Evolutionary conservation across 768 basidiomycete genomes (phyloP), one percentile per base, ranked within the genome.

Genomic region (Trametes elegans): DNA sequence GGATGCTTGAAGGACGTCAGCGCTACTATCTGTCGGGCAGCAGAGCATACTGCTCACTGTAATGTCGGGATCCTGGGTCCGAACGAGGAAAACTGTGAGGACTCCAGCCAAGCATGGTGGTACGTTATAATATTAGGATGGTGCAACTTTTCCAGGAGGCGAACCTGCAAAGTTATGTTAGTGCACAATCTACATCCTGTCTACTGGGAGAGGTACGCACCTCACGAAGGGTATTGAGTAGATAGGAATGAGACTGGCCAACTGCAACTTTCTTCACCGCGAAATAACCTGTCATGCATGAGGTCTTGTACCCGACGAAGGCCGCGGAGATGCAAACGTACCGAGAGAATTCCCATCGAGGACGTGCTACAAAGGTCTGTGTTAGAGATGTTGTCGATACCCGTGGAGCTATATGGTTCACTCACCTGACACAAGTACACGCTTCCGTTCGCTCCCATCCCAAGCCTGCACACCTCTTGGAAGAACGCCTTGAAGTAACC

Each of bases 191-290:
- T 27, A 9, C 7, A 18, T 19, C 45, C 18, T 31, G 28, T 18
- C n/a, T 21, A 7, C n/a, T n/a, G 11, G 8, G 19, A 14, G 28
- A 7, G 16, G 19, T 36, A 58, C 74, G 42, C 40, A 80, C 85
- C 75, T 95, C 93, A 39, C 83, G 82, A 34, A 95, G 74, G 50
- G 90, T 93, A 44, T 84, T 85, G 35, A 93, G 72, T 6, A 96
- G 76, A 72, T 95, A 95, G 2, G 85, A 78, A 61, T 93, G 89
- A 0, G 92, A 95, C 65, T 91, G 84, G 43, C 94, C 94, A 0
- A 98, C 90, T 0, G 96, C 93, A 19, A 98, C 93, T 69, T 97
- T 98, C 74, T 98, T 98, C 42, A 97, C 90, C 0, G 95, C 95
- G 68, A 95, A 97, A 61, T 85, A 87, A 26, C 90, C 90, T 82